Conservation (phyloP, 805 yeast genomes). For the Nakazawaea ernobii region DNA sequence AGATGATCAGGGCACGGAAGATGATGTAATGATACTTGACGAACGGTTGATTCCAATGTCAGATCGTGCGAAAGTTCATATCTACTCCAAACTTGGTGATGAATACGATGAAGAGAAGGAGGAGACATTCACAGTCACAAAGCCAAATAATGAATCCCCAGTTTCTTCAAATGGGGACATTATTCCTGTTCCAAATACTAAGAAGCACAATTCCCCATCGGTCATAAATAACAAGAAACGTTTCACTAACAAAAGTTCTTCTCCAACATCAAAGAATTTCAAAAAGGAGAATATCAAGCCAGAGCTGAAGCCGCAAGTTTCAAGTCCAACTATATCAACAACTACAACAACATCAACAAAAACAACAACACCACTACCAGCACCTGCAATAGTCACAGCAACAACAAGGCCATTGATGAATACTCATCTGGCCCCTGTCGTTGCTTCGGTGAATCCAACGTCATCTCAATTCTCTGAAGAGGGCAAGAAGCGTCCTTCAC, state of each 20-base stretch:
- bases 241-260: no score
- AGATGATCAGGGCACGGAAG: neutral
- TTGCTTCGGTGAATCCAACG: neutral
- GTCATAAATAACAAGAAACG: no score
- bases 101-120: constrained; percentile 2
- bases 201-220: neutral
- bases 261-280: no score
- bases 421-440: no score
- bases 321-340: neutral
- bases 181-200: neutral
- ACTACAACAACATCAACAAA: neutral
- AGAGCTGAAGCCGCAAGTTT: no score
- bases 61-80: neutral
- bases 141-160: neutral
- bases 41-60: constrained; percentile 1
- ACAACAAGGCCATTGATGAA: neutral
- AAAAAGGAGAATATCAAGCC: no score
- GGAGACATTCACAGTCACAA: neutral
- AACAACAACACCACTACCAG: neutral
- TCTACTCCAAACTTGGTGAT: neutral
- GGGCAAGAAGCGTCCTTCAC: neutral
- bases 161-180: neutral
- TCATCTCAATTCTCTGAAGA: neutral
- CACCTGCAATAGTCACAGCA: neutral
- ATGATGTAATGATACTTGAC: constrained; percentile 1